These are phyloP conservation scores for Penicillium crustosum DNA, from an alignment of 2,329 filamentous ascomycete species.

Conservation along the genomic window DNA sequence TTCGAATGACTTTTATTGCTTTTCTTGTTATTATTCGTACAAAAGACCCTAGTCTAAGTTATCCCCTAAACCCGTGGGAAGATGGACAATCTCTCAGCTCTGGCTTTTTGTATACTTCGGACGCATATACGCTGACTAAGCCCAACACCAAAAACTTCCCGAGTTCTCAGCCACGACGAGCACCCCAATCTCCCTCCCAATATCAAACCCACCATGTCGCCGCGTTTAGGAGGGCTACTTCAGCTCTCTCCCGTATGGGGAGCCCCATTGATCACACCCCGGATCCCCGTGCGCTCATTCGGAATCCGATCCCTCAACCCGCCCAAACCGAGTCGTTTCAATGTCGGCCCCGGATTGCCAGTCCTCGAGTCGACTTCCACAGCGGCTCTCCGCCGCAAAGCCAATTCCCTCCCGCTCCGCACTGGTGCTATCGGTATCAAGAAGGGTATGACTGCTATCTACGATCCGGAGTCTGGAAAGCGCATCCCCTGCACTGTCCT, in stretches of 20 bases:
- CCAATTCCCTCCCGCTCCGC: conserved; percentile 61
- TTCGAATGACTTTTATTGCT: background rate
- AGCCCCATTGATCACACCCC: conserved; percentile 21
- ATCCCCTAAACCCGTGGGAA: background rate
- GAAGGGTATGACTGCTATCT: conserved; percentile 94
- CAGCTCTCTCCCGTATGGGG: conserved; percentile 31
- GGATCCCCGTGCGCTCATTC: conserved; percentile 39
- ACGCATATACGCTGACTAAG: conserved; percentile 15
- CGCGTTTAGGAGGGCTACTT: conserved; percentile 33
- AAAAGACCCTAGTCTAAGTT: too few species aligned
- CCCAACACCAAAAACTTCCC: conserved; percentile 24
- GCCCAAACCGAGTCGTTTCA: conserved; percentile 55
- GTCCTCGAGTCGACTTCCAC: conserved; percentile 57
- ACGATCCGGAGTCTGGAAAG: conserved; percentile 70
- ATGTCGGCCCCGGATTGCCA: conserved; percentile 51
- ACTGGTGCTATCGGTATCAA: conserved; percentile 84
- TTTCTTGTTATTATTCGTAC: background rate
- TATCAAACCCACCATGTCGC: conserved; percentile 32
- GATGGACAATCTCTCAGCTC: background rate
- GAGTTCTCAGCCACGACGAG: conserved; percentile 3
- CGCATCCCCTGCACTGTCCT: conserved; percentile 87
- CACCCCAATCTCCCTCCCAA: conserved; percentile 2
- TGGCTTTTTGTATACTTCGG: background rate
- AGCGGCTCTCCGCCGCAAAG: conserved; percentile 61
- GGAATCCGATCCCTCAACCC: conserved; percentile 60